Conservation (phyloP, 192 early-diverging fungal genomes). For the Entomortierella parvispora region DNA sequence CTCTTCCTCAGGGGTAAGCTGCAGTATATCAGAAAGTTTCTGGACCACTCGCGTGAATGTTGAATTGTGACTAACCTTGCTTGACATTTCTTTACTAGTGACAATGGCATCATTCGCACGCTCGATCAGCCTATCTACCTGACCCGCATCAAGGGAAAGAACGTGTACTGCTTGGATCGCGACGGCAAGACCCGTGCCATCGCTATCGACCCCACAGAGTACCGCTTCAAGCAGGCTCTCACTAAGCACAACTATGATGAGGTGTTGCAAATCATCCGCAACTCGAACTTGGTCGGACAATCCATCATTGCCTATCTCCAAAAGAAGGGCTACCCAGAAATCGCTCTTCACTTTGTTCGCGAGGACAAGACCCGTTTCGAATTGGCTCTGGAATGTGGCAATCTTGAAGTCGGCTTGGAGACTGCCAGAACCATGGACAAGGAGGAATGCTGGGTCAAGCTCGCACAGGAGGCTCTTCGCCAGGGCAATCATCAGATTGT, state of each 20-base stretch:
- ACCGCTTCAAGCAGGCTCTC: constrained; percentile 96
- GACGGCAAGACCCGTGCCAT: constrained; percentile 89
- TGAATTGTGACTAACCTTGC: not conserved
- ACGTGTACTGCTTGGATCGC: constrained; percentile 88
- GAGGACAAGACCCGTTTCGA: constrained; percentile 97
- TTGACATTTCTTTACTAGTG: constrained; percentile 57
- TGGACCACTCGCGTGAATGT: too few species aligned
- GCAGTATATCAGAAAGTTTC: not conserved
- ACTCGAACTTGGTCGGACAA: constrained; percentile 96
- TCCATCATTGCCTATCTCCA: constrained; percentile 99
- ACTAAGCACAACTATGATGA: constrained; percentile 94
- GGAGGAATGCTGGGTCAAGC: constrained; percentile 90
- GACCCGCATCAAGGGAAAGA: constrained; percentile 86
- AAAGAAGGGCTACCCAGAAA: constrained; percentile 99
- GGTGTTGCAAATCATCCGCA: constrained; percentile 95
- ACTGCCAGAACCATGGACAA: constrained; percentile 92
- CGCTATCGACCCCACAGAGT: constrained; percentile 97
- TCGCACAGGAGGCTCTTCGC: constrained; percentile 88
- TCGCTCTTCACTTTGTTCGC: constrained; percentile 98
- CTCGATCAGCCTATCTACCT: constrained; percentile 96
- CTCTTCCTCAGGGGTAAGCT: constrained; percentile 88
- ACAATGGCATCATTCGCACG: constrained; percentile 97
- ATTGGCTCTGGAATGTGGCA: constrained; percentile 95
- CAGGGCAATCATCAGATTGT: constrained; percentile 92
- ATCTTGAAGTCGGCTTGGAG: constrained; percentile 95